A percentile compares a stretch with the other conserved stretches of the same genome.
Conservation (phyloP, 129 eudicot genomes). For the Flaveria brownii region DNA sequence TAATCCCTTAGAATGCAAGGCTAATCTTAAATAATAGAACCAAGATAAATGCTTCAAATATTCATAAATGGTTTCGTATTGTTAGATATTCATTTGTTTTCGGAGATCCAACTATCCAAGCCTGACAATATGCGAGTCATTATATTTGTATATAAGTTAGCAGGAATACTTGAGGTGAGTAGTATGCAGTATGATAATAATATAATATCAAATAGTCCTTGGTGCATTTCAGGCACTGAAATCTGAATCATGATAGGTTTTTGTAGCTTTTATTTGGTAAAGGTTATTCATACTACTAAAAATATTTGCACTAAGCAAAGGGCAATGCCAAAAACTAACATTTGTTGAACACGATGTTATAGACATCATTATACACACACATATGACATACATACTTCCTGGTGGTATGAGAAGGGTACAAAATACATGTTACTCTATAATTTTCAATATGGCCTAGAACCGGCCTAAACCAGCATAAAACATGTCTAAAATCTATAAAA, state of each 20-base stretch:
- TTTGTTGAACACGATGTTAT: neutral
- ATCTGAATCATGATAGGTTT: neutral
- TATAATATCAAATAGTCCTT: neutral
- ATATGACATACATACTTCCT: neutral
- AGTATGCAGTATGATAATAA: neutral
- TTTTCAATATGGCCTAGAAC: neutral
- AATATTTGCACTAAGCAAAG: neutral
- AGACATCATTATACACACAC: neutral
- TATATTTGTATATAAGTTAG: neutral
- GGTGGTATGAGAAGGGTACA: conserved; percentile 5
- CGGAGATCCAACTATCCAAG: neutral
- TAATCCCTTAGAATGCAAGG: conserved; percentile 13
- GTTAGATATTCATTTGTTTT: neutral
- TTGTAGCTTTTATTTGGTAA: neutral
- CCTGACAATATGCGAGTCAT: neutral
- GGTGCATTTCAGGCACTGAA: neutral
- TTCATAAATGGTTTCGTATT: neutral
- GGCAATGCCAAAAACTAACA: conserved; percentile 5
- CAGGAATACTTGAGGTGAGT: neutral
- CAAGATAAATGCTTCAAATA: neutral
- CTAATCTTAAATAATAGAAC: neutral
- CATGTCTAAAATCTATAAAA: no score
- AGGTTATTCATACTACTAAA: neutral
- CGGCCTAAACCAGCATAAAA: no score
- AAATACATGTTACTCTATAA: neutral